Conservation (phyloP, 345 rosid genomes). For the Crucihimalaya himalaica region DNA sequence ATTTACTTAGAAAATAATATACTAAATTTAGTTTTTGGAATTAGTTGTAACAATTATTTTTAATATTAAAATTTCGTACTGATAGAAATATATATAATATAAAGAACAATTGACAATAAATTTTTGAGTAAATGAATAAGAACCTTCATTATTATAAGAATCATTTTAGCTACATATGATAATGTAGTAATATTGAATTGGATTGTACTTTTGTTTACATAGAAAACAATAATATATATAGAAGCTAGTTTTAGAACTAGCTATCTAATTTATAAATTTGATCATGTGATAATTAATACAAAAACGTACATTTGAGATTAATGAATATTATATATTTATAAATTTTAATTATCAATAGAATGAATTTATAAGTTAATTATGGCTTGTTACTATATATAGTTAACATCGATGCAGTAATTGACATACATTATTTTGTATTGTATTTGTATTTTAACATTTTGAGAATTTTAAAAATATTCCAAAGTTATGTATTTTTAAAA, state of each 20-base stretch:
- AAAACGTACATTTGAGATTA: neutral
- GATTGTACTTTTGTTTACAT: neutral
- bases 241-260: neutral
- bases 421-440: too few relatives aligned
- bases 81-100: too few relatives aligned
- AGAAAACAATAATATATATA: neutral
- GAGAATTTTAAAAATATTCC: too few relatives aligned
- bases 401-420: neutral
- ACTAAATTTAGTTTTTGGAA: too few relatives aligned
- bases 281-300: neutral
- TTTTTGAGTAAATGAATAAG: too few relatives aligned
- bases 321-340: neutral
- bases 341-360: neutral
- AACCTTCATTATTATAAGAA: neutral
- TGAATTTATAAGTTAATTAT: neutral
- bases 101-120: too few relatives aligned
- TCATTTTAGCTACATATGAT: neutral
- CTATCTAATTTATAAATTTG: neutral
- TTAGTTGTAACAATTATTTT: too few relatives aligned
- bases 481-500: too few relatives aligned
- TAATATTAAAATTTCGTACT: too few relatives aligned
- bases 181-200: neutral
- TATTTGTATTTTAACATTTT: neutral
- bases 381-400: too few relatives aligned
- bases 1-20: too few relatives aligned